A percentile compares a stretch with the other conserved stretches of the same genome.
phyloP scores from a whole-genome alignment of 2,329 filamentous ascomycete genomes.

The Paracamarosporium sp. region DNA sequence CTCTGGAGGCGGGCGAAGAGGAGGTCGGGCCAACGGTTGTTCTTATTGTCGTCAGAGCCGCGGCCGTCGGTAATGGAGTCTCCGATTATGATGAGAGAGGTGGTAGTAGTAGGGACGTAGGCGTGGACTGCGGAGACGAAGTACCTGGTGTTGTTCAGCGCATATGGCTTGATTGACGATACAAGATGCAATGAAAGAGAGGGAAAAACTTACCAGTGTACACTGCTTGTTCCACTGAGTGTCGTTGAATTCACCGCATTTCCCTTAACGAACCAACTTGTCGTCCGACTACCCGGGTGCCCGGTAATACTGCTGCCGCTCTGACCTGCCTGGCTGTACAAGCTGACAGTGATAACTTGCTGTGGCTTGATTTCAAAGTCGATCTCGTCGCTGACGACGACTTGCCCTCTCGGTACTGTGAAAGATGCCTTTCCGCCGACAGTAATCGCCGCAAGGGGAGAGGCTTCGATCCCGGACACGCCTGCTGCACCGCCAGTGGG shows the following conservation, averaged over 20 bases:
- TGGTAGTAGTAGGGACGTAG: constrained; percentile 50
- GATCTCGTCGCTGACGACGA: constrained; percentile 67
- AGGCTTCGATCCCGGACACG: constrained; percentile 56
- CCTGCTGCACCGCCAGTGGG: constrained; percentile 61
- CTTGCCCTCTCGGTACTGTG: constrained; percentile 60
- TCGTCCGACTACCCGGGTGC: constrained; percentile 70
- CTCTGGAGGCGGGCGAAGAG: constrained; percentile 54
- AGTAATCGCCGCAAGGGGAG: constrained; percentile 59
- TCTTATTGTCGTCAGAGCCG: constrained; percentile 61
- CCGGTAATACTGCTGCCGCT: constrained; percentile 62
- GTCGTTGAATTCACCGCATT: constrained; percentile 59
- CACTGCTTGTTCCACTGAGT: constrained; percentile 50
- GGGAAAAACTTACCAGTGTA: constrained; percentile 46
- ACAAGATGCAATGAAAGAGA: not conserved
- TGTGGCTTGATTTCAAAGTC: constrained; percentile 54
- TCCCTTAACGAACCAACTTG: constrained; percentile 63
- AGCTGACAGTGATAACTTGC: constrained; percentile 60
- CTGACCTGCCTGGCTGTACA: constrained; percentile 65
- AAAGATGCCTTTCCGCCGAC: constrained; percentile 62
- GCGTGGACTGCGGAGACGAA: constrained; percentile 64
- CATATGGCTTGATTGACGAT: not conserved
- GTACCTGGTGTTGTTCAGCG: constrained; percentile 53
- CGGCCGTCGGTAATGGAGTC: constrained; percentile 72
- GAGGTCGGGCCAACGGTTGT: constrained; percentile 58
- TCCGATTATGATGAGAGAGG: constrained; percentile 61